Evolutionary conservation across 345 rosid species (phyloP), one percentile per base, ranked within the genome.

Genomic region (Brassica rapa): DNA sequence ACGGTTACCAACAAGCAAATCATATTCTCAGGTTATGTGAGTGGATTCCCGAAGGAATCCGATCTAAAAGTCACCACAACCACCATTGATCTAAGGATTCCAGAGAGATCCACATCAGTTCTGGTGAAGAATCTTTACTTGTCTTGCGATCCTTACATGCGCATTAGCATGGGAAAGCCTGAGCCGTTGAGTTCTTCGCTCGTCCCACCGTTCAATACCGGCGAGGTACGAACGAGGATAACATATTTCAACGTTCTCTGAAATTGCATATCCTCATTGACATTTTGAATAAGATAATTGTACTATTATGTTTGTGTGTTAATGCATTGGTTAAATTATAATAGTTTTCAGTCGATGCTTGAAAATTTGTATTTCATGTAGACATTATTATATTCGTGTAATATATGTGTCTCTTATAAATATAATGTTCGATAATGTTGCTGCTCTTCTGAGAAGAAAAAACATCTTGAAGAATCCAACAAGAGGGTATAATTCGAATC

Each of bases 81-180:
- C 16, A 57, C 75, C 46, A 46, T 77, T 27, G 35, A 77, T 12
- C 66, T 85, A 62, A 70, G 24, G 49, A 64, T 85, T 37, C 83
- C 82, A 0, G 74, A 66, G 35, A 59, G 39, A 25, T 70, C 82
- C 7, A 65, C 61, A 23, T 73, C 74, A 1, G 43, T 87, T 21
- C 75, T 87, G 1, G 68, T 89, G 10, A 80, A 89, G 84, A 83
- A 85, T 73, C 79, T 86, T 29, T 87, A 81, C 76, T 69, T 87
- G 66, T 86, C 88, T 11, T 82, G 88, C 55, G 87, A 85, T 76
- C 89, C 88, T 7, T 84, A 84, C 66, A 82, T 87, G 88, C 82
- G 86, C 8, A 60, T 73, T 41, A 76, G 81, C 72, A 84, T 85
- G 86, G 66, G 68, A 74, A 82, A 83, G 14, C 71, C 51, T 4